phyloP scores from a whole-genome alignment of 768 basidiomycete species.

The Sarcodon aspratus region DNA sequence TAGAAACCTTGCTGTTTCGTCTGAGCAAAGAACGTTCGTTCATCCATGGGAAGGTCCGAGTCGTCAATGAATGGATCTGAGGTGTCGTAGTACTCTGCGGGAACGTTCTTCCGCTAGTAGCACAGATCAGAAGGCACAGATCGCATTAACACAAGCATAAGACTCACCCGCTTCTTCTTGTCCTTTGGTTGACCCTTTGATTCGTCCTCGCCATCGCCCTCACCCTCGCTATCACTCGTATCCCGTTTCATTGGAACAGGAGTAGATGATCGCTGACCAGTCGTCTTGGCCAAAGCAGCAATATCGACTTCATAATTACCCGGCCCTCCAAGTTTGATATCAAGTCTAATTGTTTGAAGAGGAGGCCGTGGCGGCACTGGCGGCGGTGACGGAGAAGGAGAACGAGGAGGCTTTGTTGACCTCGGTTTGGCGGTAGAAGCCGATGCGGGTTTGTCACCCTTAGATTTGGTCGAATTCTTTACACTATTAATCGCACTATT shows the following conservation, averaged over 20 bases:
- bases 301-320: constrained; percentile 70
- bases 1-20: constrained; percentile 93
- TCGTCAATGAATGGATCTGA: constrained; percentile 97
- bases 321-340: constrained; percentile 62
- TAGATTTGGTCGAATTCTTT: constrained; percentile 13
- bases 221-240: constrained; percentile 40
- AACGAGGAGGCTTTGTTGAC: constrained; percentile 34
- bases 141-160: constrained; percentile 3
- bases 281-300: constrained; percentile 39
- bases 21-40: constrained; percentile 83
- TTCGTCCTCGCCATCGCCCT: constrained; percentile 22
- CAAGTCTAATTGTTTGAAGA: constrained; percentile 53
- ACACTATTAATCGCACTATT: constrained; percentile 9
- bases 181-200: constrained; percentile 17
- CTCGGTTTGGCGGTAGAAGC: constrained; percentile 34
- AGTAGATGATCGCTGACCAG: constrained; percentile 54
- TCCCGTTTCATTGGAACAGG: constrained; percentile 34
- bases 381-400: constrained; percentile 49
- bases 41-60: constrained; percentile 83
- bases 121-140: neutral
- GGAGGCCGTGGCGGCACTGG: constrained; percentile 33
- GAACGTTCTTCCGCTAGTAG: constrained; percentile 35
- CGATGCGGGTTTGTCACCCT: constrained; percentile 16
- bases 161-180: constrained; percentile 22
- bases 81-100: constrained; percentile 80